Percentiles rank a stretch among this genome's conserved stretches.
phyloP scores from a whole-genome alignment of 2,329 filamentous ascomycete genomes.

The Aspergillus arachidicola region DNA sequence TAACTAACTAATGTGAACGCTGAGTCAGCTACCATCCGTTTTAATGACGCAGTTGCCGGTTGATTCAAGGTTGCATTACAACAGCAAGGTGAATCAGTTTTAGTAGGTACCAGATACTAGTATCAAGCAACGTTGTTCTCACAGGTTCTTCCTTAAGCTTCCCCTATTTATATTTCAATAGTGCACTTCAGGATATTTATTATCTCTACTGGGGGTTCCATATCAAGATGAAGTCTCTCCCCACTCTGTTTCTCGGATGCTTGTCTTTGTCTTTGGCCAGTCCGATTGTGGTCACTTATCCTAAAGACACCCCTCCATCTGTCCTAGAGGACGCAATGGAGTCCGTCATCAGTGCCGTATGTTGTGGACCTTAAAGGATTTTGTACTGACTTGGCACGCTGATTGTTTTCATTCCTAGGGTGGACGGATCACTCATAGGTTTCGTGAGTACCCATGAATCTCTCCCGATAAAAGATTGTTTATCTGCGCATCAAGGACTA shows the following conservation, averaged over 20 bases:
- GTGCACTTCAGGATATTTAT: neutral
- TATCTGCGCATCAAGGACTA: constrained; percentile 10
- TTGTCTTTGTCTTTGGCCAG: constrained; percentile 68
- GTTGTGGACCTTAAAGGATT: constrained; percentile 23
- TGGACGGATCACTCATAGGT: constrained; percentile 78
- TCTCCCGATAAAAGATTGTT: neutral
- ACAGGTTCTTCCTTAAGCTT: neutral
- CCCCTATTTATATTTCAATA: neutral
- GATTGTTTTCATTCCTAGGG: constrained; percentile 45
- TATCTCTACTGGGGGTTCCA: neutral
- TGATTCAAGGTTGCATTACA: neutral
- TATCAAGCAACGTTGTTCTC: neutral
- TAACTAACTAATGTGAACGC: neutral
- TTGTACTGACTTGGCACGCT: neutral
- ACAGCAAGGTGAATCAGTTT: neutral
- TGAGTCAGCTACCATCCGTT: neutral
- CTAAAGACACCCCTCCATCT: constrained; percentile 66
- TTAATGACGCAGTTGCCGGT: constrained; percentile 3
- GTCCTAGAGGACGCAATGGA: constrained; percentile 73
- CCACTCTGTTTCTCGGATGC: constrained; percentile 61
- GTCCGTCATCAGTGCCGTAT: constrained; percentile 66
- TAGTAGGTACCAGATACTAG: neutral
- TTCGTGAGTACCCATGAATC: constrained; percentile 58
- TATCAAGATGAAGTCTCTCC: constrained; percentile 65
- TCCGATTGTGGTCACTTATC: constrained; percentile 77